Evolutionary conservation across 225 moss, liverwort and hornwort genomes (phyloP).

Genomic region (Marchantia paleacea): DNA sequence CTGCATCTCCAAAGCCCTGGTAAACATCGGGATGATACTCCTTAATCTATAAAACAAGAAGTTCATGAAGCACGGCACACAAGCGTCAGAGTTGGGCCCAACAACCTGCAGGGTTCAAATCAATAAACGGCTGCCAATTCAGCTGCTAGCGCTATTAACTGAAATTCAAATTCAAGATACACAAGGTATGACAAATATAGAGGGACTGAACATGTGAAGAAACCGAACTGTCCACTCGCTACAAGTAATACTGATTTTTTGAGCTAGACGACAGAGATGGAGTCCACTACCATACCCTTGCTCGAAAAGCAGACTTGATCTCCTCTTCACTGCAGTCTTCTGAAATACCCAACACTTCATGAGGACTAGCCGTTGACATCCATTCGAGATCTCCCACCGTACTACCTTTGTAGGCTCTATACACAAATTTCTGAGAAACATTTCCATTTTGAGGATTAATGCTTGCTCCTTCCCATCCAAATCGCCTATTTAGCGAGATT

Average conservation of each 20-base stretch:
- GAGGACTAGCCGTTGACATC: conserved; percentile 59
- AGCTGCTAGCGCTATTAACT: not conserved
- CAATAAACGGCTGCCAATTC: not conserved
- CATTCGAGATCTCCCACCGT: conserved; percentile 51
- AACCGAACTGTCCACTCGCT: not conserved
- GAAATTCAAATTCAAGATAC: not conserved
- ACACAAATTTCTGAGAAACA: not conserved
- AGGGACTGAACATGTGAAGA: too few relatives aligned
- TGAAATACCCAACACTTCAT: conserved; percentile 72
- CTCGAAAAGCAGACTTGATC: conserved; percentile 77
- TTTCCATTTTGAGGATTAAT: not conserved
- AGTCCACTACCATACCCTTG: conserved; percentile 52
- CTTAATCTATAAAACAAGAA: conserved; percentile 61
- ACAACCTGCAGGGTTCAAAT: not conserved
- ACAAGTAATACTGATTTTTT: not conserved
- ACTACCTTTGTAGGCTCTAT: conserved; percentile 34
- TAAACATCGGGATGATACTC: conserved; percentile 99
- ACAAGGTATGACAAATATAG: not conserved
- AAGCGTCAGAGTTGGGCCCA: not conserved
- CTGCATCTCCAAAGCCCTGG: conserved; percentile 77
- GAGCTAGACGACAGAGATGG: not conserved
- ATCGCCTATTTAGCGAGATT: not conserved
- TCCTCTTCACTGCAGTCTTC: conserved; percentile 72
- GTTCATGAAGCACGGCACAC: not conserved
- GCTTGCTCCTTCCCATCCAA: not conserved